Percentiles rank a stretch among this genome's conserved stretches.
Conservation (phyloP, 2,329 filamentous ascomycete species). For the Alternaria arbusti region DNA sequence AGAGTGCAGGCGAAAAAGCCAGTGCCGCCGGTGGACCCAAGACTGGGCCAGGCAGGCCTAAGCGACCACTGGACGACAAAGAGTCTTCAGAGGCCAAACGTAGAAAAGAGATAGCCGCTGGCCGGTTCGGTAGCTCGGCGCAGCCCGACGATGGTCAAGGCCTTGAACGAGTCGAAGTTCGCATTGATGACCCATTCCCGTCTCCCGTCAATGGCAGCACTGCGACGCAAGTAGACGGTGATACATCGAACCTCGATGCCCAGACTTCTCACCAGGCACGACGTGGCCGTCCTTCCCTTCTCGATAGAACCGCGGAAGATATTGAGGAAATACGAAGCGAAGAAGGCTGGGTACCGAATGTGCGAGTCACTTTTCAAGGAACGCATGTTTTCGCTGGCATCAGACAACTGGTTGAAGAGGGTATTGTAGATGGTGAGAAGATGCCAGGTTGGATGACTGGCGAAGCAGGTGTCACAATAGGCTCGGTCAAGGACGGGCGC, state of each 20-base stretch:
- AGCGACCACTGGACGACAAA: constrained; percentile 33
- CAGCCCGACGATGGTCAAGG: constrained; percentile 45
- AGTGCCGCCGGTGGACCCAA: constrained; percentile 22
- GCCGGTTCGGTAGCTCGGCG: constrained; percentile 69
- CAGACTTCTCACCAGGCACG: constrained; percentile 27
- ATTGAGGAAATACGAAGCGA: constrained; percentile 32
- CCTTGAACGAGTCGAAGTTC: constrained; percentile 58
- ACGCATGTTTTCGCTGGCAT: constrained; percentile 82
- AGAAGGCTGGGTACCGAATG: constrained; percentile 61
- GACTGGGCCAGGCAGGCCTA: constrained; percentile 33
- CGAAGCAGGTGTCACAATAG: constrained; percentile 79
- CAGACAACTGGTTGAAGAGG: constrained; percentile 76
- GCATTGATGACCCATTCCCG: constrained; percentile 56
- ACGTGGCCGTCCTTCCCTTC: constrained; percentile 40
- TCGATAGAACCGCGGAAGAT: constrained; percentile 43
- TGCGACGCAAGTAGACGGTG: constrained; percentile 17
- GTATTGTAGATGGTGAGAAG: constrained; percentile 73
- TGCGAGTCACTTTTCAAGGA: constrained; percentile 75
- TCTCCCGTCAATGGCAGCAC: constrained; percentile 8
- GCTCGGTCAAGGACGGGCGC: constrained; percentile 70
- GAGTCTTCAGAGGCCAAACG: constrained; percentile 58
- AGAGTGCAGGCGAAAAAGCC: constrained; percentile 18
- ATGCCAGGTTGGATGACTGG: constrained; percentile 95
- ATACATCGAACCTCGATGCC: constrained; percentile 20
- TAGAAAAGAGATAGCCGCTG: constrained; percentile 66